Evolutionary conservation across 1,284 basidiomycete genomes (phyloP).

Genomic region (Leccinum solheimii): DNA sequence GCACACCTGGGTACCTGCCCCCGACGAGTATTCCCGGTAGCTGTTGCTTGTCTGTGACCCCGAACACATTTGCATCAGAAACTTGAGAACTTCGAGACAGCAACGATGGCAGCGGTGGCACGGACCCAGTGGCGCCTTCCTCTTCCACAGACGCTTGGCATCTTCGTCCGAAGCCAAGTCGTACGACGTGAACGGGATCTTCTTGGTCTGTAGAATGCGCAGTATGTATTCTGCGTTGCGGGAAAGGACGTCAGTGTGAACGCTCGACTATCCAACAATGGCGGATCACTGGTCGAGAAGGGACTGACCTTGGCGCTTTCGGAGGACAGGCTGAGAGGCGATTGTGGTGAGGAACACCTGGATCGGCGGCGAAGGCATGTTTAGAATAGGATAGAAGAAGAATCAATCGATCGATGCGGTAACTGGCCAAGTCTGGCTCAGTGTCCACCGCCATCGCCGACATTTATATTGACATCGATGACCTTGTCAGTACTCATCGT

Average conservation of each 20-base stretch:
- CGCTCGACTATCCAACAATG: neutral
- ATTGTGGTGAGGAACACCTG: constrained; percentile 83
- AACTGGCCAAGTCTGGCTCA: neutral
- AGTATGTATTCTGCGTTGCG: constrained; percentile 64
- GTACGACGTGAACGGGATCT: constrained; percentile 75
- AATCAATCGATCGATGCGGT: constrained; percentile 1
- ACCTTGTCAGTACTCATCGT: constrained; percentile 60
- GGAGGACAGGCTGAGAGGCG: constrained; percentile 70
- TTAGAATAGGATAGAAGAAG: neutral
- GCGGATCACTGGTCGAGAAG: neutral
- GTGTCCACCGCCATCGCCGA: neutral
- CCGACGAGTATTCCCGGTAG: constrained; percentile 79
- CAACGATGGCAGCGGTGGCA: neutral
- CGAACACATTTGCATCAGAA: neutral
- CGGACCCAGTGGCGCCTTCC: constrained; percentile 68
- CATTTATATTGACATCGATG: constrained; percentile 21
- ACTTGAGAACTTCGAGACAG: constrained; percentile 2
- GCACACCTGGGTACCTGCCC: constrained; percentile 58
- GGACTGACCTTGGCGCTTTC: constrained; percentile 66
- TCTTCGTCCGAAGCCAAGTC: constrained; percentile 80
- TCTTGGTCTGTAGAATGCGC: constrained; percentile 78
- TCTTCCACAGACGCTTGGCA: constrained; percentile 75
- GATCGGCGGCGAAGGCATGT: constrained; percentile 76
- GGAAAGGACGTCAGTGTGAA: neutral
- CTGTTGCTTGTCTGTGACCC: constrained; percentile 66